These are phyloP conservation scores for Pelagophyceae sp. DNA, from an alignment of 352 stramenopile genomes.

Conservation along the genomic window DNA sequence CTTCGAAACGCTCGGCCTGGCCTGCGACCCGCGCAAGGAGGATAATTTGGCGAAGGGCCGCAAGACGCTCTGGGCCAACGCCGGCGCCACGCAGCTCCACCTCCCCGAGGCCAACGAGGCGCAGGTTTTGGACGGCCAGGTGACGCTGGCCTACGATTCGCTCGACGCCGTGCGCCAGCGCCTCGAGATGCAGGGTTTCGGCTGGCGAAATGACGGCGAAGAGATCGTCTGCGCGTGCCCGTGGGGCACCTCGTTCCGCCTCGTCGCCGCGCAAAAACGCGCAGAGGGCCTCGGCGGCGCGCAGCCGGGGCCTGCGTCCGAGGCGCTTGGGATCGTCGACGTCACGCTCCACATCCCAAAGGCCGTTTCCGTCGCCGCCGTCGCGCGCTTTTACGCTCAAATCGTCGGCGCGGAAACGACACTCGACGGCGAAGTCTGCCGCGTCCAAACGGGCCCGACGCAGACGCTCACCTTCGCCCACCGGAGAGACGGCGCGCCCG, in stretches of 20 bases:
- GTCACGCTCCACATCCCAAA: conserved; percentile 37
- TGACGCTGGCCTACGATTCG: conserved; percentile 40
- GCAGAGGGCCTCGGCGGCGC: conserved; percentile 33
- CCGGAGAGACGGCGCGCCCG: conserved; percentile 30
- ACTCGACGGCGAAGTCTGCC: conserved; percentile 24
- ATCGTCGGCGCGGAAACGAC: conserved; percentile 33
- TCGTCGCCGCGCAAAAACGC: conserved; percentile 27
- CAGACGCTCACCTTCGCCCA: conserved; percentile 47
- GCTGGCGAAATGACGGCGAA: conserved; percentile 17
- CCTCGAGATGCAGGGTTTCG: conserved; percentile 37
- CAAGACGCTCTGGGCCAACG: conserved; percentile 38
- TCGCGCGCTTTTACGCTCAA: conserved; percentile 42
- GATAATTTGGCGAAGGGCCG: conserved; percentile 26
- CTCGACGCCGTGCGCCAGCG: conserved; percentile 12
- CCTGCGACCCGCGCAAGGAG: conserved; percentile 23
- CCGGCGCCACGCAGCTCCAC: conserved; percentile 42
- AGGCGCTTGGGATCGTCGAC: conserved; percentile 32
- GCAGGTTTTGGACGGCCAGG: conserved; percentile 42
- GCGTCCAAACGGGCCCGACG: conserved; percentile 37
- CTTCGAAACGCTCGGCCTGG: conserved; percentile 38
- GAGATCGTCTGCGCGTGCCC: conserved; percentile 33
- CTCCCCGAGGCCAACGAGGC: conserved; percentile 42
- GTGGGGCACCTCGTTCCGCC: conserved; percentile 40
- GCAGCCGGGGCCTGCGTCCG: conserved; percentile 31
- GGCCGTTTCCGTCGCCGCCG: conserved; percentile 36